These are phyloP conservation scores for Dendrothele bispora DNA, from an alignment of 768 basidiomycete species.

Conservation along the genomic window DNA sequence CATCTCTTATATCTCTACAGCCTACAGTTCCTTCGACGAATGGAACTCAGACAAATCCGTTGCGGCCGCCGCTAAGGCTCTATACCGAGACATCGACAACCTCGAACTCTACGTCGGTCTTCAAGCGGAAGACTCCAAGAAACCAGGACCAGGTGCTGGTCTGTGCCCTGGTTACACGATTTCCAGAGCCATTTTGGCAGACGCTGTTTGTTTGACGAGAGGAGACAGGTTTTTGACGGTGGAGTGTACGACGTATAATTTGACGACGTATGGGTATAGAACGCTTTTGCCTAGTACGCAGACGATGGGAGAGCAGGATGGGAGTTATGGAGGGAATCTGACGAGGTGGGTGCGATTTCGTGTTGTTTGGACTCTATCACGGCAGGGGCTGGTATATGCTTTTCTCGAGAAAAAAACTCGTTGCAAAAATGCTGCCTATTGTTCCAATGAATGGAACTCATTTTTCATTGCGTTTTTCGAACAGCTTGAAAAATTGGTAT, in stretches of 20 bases:
- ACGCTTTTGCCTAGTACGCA: no score
- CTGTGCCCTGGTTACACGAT: slow-evolving; percentile 63
- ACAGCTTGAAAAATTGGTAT: no score
- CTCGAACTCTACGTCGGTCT: slow-evolving; percentile 38
- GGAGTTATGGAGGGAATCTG: no score
- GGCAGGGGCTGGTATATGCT: no score
- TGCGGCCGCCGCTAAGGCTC: slow-evolving; percentile 28
- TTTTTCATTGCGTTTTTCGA: no score
- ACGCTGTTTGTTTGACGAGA: slow-evolving; percentile 52
- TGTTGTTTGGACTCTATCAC: no score
- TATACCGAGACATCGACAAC: slow-evolving; percentile 37
- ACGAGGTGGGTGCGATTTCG: no score
- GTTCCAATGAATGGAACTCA: no score
- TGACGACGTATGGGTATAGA: no score
- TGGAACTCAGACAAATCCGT: slow-evolving; percentile 52
- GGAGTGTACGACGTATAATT: slow-evolving; percentile 54
- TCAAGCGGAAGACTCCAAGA: slow-evolving; percentile 55
- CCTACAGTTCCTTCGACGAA: slow-evolving; percentile 49
- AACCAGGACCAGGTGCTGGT: slow-evolving; percentile 50
- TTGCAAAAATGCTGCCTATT: no score
- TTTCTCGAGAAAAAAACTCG: no score
- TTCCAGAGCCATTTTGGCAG: slow-evolving; percentile 49
- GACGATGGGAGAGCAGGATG: no score
- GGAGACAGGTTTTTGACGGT: slow-evolving; percentile 56
- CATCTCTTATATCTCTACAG: slow-evolving; percentile 18